These are phyloP conservation scores for Styphnolobium japonicum DNA, from an alignment of 306 rosid genomes.

Conservation along the genomic window DNA sequence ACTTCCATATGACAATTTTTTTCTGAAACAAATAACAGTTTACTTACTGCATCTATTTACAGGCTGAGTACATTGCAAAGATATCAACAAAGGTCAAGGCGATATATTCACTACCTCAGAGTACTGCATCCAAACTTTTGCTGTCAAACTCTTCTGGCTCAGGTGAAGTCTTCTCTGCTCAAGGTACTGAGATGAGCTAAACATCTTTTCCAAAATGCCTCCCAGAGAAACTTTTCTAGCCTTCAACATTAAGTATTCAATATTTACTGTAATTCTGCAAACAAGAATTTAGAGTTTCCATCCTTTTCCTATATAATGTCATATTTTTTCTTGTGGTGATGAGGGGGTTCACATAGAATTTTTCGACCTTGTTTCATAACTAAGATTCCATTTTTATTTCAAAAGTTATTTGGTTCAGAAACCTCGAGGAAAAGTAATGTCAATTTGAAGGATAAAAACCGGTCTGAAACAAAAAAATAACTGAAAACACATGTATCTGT, in stretches of 20 bases:
- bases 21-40: background rate
- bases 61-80: constrained; percentile 21
- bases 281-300: background rate
- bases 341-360: background rate
- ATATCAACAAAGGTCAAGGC: background rate
- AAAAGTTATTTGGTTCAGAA: background rate
- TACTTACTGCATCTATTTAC: background rate
- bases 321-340: background rate
- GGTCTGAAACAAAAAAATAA: background rate
- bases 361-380: background rate
- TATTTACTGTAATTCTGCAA: background rate
- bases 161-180: background rate
- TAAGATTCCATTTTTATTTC: background rate
- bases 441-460: background rate
- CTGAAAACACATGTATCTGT: background rate
- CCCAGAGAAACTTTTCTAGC: background rate
- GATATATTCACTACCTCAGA: background rate
- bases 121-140: background rate
- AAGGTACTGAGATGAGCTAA: background rate
- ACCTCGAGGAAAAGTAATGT: background rate
- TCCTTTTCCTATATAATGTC: background rate
- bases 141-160: background rate
- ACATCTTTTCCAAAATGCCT: background rate
- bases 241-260: background rate
- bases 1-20: background rate